phyloP scores from a whole-genome alignment of 2,329 filamentous ascomycete species.

The Apiospora sp. region DNA sequence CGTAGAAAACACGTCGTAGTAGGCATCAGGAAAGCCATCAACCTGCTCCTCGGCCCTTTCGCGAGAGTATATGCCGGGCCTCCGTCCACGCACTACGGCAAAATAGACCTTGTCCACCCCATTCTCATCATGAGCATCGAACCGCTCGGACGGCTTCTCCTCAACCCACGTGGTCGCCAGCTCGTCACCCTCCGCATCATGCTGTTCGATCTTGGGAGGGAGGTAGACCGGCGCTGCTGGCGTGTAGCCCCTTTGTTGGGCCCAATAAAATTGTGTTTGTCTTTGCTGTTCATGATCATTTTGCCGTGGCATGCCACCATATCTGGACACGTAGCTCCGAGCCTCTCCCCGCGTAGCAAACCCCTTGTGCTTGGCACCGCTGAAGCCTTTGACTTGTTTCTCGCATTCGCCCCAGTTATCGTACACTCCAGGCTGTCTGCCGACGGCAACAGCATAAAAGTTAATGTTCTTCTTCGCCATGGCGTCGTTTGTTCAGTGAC shows the following conservation, averaged over 20 bases:
- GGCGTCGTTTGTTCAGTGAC: background rate
- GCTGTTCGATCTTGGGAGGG: background rate
- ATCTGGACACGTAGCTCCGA: background rate
- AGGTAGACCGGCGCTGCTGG: no score
- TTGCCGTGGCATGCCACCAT: background rate
- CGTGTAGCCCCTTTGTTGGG: background rate
- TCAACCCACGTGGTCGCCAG: no score
- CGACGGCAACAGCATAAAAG: conserved; percentile 14
- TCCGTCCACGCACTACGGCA: background rate
- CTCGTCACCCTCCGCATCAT: no score
- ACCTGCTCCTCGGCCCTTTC: background rate
- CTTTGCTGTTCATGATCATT: background rate
- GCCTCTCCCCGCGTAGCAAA: background rate
- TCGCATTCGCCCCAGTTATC: background rate
- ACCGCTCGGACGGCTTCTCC: no score
- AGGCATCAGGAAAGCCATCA: no score
- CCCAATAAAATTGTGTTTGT: background rate
- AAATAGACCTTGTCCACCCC: background rate
- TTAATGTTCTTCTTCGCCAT: background rate
- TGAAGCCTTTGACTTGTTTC: background rate
- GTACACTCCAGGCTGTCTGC: conserved; percentile 24
- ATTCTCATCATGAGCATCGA: no score
- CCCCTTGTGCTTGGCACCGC: background rate
- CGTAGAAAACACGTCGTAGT: no score
- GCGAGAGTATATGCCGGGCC: background rate